phyloP scores from a whole-genome alignment of 1,284 basidiomycete species.

The Papiliotrema nemorosa region DNA sequence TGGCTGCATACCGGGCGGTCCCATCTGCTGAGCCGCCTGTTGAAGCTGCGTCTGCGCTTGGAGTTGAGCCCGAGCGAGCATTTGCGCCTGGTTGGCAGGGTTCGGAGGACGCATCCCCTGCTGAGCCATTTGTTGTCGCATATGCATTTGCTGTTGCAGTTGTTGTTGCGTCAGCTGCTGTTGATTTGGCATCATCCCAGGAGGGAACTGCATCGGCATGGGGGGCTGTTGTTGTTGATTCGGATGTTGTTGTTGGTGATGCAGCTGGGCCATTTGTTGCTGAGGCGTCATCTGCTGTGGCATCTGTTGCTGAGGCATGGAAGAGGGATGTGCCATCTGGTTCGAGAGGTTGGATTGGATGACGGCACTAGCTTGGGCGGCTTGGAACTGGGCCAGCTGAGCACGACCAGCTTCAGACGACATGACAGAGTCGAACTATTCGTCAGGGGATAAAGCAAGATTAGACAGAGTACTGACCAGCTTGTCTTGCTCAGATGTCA shows the following conservation, averaged over 20 bases:
- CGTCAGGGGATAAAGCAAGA: not conserved
- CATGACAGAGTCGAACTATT: constrained; percentile 29
- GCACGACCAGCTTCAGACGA: constrained; percentile 22
- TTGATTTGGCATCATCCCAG: not conserved
- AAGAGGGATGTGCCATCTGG: constrained; percentile 16
- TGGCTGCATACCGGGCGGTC: constrained; percentile 2
- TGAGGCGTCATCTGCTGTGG: constrained; percentile 26
- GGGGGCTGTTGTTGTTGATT: constrained; percentile 9
- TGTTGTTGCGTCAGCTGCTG: constrained; percentile 18
- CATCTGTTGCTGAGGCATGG: constrained; percentile 15
- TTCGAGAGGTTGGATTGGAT: constrained; percentile 24
- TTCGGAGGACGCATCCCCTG: constrained; percentile 8
- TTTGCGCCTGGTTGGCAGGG: not conserved
- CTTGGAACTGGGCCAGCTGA: constrained; percentile 21
- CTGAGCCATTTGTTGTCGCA: constrained; percentile 10
- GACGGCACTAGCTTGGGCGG: constrained; percentile 21
- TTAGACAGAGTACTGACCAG: constrained; percentile 22
- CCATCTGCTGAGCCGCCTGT: constrained; percentile 10
- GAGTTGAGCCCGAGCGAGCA: not conserved
- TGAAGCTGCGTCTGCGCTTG: constrained; percentile 7
- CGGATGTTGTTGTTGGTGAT: constrained; percentile 21
- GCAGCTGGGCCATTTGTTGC: constrained; percentile 28
- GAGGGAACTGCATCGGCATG: too few species aligned
- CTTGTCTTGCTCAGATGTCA: constrained; percentile 29
- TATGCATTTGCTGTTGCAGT: constrained; percentile 1